A percentile compares a stretch with the other conserved stretches of the same genome.
Conservation (phyloP, 371 early-diverging fungal genomes). For the Syncephalis fuscata region DNA sequence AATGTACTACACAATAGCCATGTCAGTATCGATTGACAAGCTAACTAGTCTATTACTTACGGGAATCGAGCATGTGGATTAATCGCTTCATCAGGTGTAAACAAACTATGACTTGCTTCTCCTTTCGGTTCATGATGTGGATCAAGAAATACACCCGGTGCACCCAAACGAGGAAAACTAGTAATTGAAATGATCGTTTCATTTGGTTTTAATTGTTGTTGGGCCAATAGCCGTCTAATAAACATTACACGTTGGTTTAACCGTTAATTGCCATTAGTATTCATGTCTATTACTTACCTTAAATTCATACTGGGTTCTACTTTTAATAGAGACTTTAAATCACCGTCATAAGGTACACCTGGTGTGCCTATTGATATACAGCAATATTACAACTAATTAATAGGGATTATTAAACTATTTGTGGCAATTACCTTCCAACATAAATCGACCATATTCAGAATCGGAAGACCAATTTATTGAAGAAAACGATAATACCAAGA, state of each 20-base stretch:
- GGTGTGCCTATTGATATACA: slow-evolving; percentile 50
- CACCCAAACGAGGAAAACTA: slow-evolving; percentile 82
- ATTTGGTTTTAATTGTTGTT: slow-evolving; percentile 37
- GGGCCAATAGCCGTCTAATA: slow-evolving; percentile 51
- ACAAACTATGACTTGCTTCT: slow-evolving; percentile 57
- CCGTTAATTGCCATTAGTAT: background rate
- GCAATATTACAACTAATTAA: background rate
- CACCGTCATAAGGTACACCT: slow-evolving; percentile 78
- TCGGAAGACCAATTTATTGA: no score
- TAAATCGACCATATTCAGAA: slow-evolving; percentile 92
- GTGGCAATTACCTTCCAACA: slow-evolving; percentile 58
- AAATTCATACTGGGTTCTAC: slow-evolving; percentile 85
- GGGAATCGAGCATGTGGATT: slow-evolving; percentile 91
- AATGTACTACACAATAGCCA: slow-evolving; percentile 40
- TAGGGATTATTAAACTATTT: background rate
- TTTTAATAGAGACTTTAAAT: slow-evolving; percentile 56
- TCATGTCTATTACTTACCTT: slow-evolving; percentile 16
- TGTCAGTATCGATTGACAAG: background rate
- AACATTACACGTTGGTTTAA: no score
- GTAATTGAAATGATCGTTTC: slow-evolving; percentile 70
- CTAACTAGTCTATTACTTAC: slow-evolving; percentile 21
- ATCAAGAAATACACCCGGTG: slow-evolving; percentile 46
- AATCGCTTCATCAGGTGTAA: slow-evolving; percentile 88
- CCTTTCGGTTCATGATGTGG: slow-evolving; percentile 56
- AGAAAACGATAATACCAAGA: no score